These are phyloP conservation scores for Sclerotinia minor DNA, from an alignment of 2,329 filamentous ascomycete genomes.

Conservation along the genomic window DNA sequence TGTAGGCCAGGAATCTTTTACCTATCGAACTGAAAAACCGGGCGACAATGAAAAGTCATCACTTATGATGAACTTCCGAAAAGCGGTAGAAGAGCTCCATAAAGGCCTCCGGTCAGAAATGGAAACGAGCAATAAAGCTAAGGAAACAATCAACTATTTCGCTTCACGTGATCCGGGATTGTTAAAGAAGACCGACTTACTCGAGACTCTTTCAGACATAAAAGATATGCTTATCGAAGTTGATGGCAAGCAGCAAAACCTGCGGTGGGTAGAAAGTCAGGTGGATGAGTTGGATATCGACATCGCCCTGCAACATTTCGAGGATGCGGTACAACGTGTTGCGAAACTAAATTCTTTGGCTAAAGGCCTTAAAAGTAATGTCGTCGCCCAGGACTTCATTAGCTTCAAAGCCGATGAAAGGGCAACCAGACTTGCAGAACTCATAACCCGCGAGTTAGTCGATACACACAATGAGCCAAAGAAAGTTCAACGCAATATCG, in stretches of 20 bases:
- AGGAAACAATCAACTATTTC: slow-evolving; percentile 84
- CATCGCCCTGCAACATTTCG: slow-evolving; percentile 86
- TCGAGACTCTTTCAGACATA: slow-evolving; percentile 75
- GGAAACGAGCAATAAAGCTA: slow-evolving; percentile 79
- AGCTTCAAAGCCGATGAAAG: slow-evolving; percentile 87
- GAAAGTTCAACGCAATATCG: slow-evolving; percentile 77
- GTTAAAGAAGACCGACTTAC: slow-evolving; percentile 74
- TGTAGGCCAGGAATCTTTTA: slow-evolving; percentile 87
- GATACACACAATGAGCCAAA: slow-evolving; percentile 74
- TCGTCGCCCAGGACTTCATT: slow-evolving; percentile 87
- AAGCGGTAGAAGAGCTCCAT: slow-evolving; percentile 87
- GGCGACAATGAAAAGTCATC: slow-evolving; percentile 77
- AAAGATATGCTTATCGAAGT: slow-evolving; percentile 93
- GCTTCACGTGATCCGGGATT: slow-evolving; percentile 75
- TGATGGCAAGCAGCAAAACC: slow-evolving; percentile 92
- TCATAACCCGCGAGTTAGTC: slow-evolving; percentile 75
- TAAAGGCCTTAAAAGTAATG: slow-evolving; percentile 78
- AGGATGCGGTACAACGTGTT: slow-evolving; percentile 77
- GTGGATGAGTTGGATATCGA: slow-evolving; percentile 96
- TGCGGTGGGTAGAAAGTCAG: slow-evolving; percentile 93
- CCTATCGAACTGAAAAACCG: slow-evolving; percentile 84
- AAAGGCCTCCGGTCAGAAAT: slow-evolving; percentile 83
- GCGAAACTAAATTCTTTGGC: slow-evolving; percentile 82
- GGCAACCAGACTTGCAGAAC: slow-evolving; percentile 71
- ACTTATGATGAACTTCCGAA: slow-evolving; percentile 85